Evolutionary conservation across 495 filamentous ascomycete species (phyloP).

Genomic region (Bacidia gigantensis): DNA sequence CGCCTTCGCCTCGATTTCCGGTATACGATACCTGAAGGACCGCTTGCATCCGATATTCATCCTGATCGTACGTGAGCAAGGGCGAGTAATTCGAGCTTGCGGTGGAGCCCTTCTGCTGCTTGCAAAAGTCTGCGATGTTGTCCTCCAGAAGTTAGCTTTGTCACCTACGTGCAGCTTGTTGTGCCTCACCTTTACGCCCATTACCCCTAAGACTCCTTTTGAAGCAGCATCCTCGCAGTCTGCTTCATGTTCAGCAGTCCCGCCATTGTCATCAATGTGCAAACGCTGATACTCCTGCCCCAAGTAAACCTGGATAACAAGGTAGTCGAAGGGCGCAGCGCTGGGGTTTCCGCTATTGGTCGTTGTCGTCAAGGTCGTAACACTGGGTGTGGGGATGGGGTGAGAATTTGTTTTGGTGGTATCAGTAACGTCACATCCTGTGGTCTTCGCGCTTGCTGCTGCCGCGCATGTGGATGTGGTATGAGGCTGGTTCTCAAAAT

Average conservation of each 20-base stretch:
- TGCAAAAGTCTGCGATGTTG: neutral
- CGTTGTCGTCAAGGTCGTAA: neutral
- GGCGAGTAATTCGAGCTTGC: neutral
- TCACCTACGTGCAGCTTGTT: too few relatives aligned
- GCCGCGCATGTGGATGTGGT: neutral
- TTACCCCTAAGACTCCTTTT: neutral
- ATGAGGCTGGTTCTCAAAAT: neutral
- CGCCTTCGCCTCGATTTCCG: neutral
- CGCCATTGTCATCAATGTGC: neutral
- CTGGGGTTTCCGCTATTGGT: neutral
- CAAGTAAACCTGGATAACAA: neutral
- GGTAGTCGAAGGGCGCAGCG: neutral
- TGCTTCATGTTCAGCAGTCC: neutral
- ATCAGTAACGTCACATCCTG: neutral
- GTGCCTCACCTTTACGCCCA: neutral
- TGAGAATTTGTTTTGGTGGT: neutral
- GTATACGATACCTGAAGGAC: neutral
- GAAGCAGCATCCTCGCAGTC: neutral
- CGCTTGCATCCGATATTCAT: neutral
- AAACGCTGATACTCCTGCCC: neutral
- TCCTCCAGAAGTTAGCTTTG: neutral
- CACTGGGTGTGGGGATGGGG: neutral
- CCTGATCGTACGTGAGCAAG: neutral
- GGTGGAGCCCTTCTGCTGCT: neutral
- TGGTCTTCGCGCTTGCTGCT: neutral